These are phyloP conservation scores for Dissophora globulifera DNA, from an alignment of 192 early-diverging fungal genomes.

Conservation along the genomic window DNA sequence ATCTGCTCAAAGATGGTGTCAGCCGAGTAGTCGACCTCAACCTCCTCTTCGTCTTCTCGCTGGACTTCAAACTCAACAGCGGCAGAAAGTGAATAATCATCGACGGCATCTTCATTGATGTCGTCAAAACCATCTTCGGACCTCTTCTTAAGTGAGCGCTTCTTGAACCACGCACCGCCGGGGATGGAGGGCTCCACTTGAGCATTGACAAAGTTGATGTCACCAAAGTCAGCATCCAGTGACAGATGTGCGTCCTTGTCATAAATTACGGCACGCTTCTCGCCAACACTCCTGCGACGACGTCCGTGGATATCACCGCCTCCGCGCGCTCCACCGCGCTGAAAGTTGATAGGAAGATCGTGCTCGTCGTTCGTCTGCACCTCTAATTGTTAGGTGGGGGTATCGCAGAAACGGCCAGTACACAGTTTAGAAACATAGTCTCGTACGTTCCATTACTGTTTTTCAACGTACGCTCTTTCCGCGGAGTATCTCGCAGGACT, in stretches of 20 bases:
- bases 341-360: constrained; percentile 17
- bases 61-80: no score
- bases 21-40: neutral
- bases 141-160: neutral
- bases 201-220: neutral
- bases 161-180: neutral
- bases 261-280: constrained; percentile 19
- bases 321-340: constrained; percentile 27
- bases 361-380: neutral
- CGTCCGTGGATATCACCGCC: constrained; percentile 15
- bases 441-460: no score
- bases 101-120: neutral
- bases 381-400: no score
- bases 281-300: neutral
- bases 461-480: no score
- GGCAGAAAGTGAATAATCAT: no score
- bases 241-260: constrained; percentile 13
- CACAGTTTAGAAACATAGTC: no score
- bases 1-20: neutral
- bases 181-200: neutral
- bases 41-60: neutral
- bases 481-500: no score
- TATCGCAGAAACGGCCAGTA: no score
- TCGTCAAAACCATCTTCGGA: constrained; percentile 2
- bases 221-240: constrained; percentile 1